These are phyloP conservation scores for Hypoxylon sp. DNA, from an alignment of 2,329 filamentous ascomycete species.

Conservation along the genomic window DNA sequence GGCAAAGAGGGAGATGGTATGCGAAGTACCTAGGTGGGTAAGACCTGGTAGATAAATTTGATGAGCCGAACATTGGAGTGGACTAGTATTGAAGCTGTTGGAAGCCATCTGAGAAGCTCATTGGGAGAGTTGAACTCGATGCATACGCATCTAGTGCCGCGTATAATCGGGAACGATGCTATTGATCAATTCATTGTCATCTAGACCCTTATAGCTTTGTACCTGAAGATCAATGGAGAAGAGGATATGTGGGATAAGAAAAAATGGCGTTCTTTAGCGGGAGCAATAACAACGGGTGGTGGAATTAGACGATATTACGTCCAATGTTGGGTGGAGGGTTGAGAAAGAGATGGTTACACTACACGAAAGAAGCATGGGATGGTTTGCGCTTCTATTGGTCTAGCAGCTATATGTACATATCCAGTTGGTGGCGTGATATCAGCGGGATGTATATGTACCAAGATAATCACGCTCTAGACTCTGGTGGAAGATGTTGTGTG, in stretches of 20 bases:
- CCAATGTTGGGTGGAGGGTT: neutral
- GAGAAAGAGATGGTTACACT: constrained; percentile 28
- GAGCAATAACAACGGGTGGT: constrained; percentile 20
- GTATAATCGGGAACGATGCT: constrained; percentile 24
- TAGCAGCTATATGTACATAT: constrained; percentile 31
- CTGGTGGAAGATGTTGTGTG: constrained; percentile 15
- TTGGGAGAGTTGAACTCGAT: constrained; percentile 21
- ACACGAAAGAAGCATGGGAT: constrained; percentile 10
- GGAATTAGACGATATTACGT: constrained; percentile 17
- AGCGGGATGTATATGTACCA: constrained; percentile 16
- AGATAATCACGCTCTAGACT: constrained; percentile 36
- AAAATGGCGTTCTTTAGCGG: constrained; percentile 32
- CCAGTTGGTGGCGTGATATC: constrained; percentile 34
- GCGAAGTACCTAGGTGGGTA: neutral
- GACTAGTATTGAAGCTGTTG: constrained; percentile 8
- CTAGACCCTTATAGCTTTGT: constrained; percentile 26
- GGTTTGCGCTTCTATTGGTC: constrained; percentile 27
- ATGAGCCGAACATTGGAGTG: constrained; percentile 11
- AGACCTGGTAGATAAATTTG: neutral
- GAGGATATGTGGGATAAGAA: constrained; percentile 24
- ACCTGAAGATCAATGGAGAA: constrained; percentile 40
- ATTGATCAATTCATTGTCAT: constrained; percentile 36
- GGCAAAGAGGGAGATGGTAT: constrained; percentile 21
- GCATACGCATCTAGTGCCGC: constrained; percentile 19
- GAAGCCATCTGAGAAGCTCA: constrained; percentile 10